Base-by-base conservation (phyloP, 2,329 filamentous ascomycete species). In the Nothophaeocryptopus gaeumannii region DNA sequence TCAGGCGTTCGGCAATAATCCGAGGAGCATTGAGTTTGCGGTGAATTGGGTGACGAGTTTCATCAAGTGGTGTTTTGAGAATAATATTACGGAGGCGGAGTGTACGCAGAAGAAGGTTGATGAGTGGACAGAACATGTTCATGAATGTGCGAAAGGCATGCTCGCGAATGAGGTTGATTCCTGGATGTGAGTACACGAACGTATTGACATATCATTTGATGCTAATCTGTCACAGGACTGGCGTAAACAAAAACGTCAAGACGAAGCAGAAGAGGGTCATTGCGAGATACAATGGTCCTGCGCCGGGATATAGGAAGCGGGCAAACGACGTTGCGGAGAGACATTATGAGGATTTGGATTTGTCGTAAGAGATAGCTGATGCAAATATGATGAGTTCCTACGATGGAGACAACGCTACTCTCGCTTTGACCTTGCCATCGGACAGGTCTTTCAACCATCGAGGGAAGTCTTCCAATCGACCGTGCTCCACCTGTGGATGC, bases 211-310 rank as follows among this genome's bases (percentile, higher is more conserved):
- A 7, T 7, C 4, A 7, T 3, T 4, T 26, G 20, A 26, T 4
- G 7, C 20, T 26, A 26, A 26, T 7, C 20, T 26, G 20, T 26
- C 7, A 7, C 20, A 26, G 20, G 20, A 80, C 76, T 2, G 78
- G 77, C 0, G 73, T 80, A 1, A 80, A 80, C 54, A 76, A 69
- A 54, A 78, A 79, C 50, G 58, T 79, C 34, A 63, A 66, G 12
- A 64, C 70, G 33, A 78, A 78, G 64, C 67, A 72, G 56, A 71
- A 70, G 52, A 66, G 76, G 39, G 72, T 66, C 8, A 68, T 79
- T 55, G 71, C 72, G 3, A 63, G 76, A 39, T 79, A 79, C 50
- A 69, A 69, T 29, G 76, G 76, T 0, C 66, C 70, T 4, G 74
- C 72, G 0, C 66, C 69, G 0, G 75, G 70, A 2, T 79, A 73